phyloP scores from a whole-genome alignment of 1,284 basidiomycete species.

The Sanghuangporus sanghuang region DNA sequence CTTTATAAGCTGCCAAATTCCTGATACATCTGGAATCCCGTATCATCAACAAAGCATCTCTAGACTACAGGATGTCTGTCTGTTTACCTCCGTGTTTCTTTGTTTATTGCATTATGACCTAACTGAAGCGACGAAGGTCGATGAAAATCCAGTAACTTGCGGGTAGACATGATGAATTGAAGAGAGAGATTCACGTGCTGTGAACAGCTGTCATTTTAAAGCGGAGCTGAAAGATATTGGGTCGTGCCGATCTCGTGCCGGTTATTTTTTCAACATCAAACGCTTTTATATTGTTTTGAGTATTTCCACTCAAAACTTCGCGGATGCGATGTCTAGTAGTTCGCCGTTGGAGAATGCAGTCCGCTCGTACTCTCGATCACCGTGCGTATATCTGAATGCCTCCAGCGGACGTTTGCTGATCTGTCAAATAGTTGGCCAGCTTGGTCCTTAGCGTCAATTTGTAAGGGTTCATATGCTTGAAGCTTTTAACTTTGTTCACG shows the following conservation, averaged over 20 bases:
- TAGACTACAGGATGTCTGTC: background rate
- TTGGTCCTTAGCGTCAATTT: conserved; percentile 2
- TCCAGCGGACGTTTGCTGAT: background rate
- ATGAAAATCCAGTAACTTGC: conserved; percentile 11
- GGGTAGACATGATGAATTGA: background rate
- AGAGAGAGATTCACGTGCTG: background rate
- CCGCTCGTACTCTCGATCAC: conserved; percentile 9
- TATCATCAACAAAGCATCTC: background rate
- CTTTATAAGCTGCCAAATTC: conserved; percentile 50
- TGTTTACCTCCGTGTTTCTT: conserved; percentile 8
- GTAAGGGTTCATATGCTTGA: background rate
- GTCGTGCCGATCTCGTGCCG: background rate
- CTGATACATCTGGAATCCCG: conserved; percentile 46
- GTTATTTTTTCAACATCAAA: background rate
- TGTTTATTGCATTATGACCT: background rate
- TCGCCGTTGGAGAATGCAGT: background rate
- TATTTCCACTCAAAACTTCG: background rate
- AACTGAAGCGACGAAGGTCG: background rate
- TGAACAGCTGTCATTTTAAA: background rate
- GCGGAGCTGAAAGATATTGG: background rate
- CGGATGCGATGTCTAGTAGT: background rate
- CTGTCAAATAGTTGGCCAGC: conserved; percentile 7
- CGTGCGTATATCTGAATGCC: background rate
- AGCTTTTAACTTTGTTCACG: background rate
- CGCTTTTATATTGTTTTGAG: background rate